Percentiles rank a stretch among this genome's conserved stretches.
Conservation (phyloP, 2,329 filamentous ascomycete species). For the Fusarium sp. region DNA sequence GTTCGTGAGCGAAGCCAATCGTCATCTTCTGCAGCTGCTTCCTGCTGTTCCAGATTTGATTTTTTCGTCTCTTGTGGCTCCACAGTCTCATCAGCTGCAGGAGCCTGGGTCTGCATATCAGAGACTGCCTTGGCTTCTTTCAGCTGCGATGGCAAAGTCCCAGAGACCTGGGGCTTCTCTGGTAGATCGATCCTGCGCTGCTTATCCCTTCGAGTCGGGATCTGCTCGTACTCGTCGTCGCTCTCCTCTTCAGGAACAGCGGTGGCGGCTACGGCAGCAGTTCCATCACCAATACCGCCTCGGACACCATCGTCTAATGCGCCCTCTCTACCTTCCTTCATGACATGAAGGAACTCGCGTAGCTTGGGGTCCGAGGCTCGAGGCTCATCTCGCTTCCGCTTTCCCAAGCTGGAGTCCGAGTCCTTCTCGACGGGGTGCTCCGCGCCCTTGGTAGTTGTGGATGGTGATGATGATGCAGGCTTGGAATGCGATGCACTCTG, state of each 20-base stretch:
- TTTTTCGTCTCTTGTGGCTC: conserved; percentile 41
- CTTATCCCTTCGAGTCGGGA: conserved; percentile 65
- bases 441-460: conserved; percentile 26
- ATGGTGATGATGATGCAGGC: conserved; percentile 31
- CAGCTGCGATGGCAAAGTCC: conserved; percentile 32
- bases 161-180: conserved; percentile 33
- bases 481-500: conserved; percentile 44
- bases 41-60: conserved; percentile 39
- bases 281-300: conserved; percentile 34
- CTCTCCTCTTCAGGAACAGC: conserved; percentile 67
- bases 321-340: conserved; percentile 66
- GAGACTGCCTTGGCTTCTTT: conserved; percentile 33
- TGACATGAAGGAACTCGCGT: conserved; percentile 85
- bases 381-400: conserved; percentile 72
- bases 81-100: conserved; percentile 33
- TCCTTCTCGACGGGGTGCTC: conserved; percentile 47
- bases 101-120: conserved; percentile 18
- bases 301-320: conserved; percentile 49
- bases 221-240: conserved; percentile 79
- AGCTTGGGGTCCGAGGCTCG: conserved; percentile 80
- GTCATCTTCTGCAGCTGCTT: conserved; percentile 72
- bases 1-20: conserved; percentile 94
- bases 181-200: conserved; percentile 53
- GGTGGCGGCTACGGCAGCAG: conserved; percentile 43
- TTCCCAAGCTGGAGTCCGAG: conserved; percentile 65